A percentile compares a stretch with the other conserved stretches of the same genome.
These are phyloP conservation scores for Trichoderma hamatum DNA, from an alignment of 2,329 filamentous ascomycete species.

Conservation along the genomic window DNA sequence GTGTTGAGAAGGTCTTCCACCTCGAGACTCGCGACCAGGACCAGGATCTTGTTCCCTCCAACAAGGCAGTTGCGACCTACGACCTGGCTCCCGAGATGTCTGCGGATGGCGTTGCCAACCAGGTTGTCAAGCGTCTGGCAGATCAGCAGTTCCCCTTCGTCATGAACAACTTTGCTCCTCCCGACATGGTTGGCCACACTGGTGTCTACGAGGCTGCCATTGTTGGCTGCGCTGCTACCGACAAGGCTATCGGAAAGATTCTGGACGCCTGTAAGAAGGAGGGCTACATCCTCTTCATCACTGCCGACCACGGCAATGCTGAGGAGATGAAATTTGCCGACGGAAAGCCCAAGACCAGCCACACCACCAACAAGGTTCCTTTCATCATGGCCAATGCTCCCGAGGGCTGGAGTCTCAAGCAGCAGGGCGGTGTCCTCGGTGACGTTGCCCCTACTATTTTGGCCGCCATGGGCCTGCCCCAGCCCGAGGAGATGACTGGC, in stretches of 20 bases:
- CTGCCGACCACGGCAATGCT: conserved; percentile 94
- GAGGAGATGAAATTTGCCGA: conserved; percentile 99
- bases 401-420: conserved; percentile 82
- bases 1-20: conserved; percentile 93
- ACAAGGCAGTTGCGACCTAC: conserved; percentile 89
- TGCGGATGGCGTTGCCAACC: conserved; percentile 83
- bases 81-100: conserved; percentile 96
- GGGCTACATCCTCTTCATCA: conserved; percentile 92
- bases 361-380: conserved; percentile 97
- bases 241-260: conserved; percentile 90
- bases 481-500: conserved; percentile 92
- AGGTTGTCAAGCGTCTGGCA: conserved; percentile 82
- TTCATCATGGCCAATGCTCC: conserved; percentile 98
- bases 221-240: conserved; percentile 79
- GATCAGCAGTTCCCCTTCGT: conserved; percentile 91
- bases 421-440: conserved; percentile 85
- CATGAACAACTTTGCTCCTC: conserved; percentile 99
- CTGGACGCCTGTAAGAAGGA: conserved; percentile 93
- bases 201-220: conserved; percentile 96
- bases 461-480: conserved; percentile 84
- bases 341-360: conserved; percentile 95
- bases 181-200: conserved; percentile 99
- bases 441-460: conserved; percentile 96
- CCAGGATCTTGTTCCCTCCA: conserved; percentile 79
- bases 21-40: conserved; percentile 87